A percentile compares a stretch with the other conserved stretches of the same genome.
Conservation (phyloP, 2,329 filamentous ascomycete genomes). For the Aspergillus glaucus region DNA sequence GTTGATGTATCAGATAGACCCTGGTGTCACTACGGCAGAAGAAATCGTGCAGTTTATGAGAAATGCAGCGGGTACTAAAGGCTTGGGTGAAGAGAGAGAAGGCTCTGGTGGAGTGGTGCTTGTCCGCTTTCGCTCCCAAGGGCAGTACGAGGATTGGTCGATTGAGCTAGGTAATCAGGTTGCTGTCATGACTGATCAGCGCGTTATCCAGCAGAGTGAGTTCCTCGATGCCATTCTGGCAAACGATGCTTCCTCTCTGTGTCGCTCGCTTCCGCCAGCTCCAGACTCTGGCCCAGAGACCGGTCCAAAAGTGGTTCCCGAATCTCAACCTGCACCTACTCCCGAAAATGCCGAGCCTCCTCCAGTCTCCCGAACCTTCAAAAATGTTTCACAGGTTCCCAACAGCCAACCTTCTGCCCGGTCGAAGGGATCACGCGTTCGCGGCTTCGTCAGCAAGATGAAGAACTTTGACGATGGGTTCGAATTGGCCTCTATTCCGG, state of each 20-base stretch:
- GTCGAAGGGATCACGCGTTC: conserved; percentile 19
- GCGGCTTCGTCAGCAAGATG: conserved; percentile 48
- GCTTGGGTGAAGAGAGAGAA: conserved; percentile 55
- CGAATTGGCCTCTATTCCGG: conserved; percentile 38
- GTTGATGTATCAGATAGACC: conserved; percentile 56
- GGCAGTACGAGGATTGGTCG: conserved; percentile 60
- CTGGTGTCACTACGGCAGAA: conserved; percentile 60
- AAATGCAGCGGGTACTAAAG: conserved; percentile 67
- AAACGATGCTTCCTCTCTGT: conserved; percentile 68
- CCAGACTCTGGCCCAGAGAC: conserved; percentile 47
- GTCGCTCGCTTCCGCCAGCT: conserved; percentile 56
- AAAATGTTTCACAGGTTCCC: conserved; percentile 4
- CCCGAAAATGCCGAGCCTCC: not conserved
- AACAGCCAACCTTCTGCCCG: conserved; percentile 10
- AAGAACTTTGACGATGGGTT: conserved; percentile 65
- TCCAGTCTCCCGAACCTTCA: not conserved
- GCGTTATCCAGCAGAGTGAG: conserved; percentile 80
- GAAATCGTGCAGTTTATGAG: conserved; percentile 76
- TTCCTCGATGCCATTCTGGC: conserved; percentile 83
- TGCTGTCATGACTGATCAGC: conserved; percentile 67
- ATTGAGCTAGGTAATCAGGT: conserved; percentile 62
- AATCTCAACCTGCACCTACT: not conserved
- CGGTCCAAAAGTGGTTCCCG: conserved; percentile 12
- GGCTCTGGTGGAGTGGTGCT: conserved; percentile 66
- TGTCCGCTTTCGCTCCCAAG: conserved; percentile 62